phyloP scores from a whole-genome alignment of 108 stramenopile genomes.

The Epipyxis sp. region DNA sequence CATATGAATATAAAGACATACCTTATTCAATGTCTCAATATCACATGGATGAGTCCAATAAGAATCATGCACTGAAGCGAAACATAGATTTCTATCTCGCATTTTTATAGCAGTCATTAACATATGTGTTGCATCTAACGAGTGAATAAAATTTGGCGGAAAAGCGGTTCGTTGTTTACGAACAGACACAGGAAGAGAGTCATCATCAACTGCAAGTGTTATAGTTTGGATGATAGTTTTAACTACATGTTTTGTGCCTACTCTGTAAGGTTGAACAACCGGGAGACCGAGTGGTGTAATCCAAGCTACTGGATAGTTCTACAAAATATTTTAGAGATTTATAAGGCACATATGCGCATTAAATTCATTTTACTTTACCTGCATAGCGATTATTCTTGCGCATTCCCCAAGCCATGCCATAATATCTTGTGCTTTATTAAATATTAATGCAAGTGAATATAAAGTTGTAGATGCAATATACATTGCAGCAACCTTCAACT shows the following conservation, averaged over 20 bases:
- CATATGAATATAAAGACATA: slow-evolving; percentile 64
- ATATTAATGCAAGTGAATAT: slow-evolving; percentile 88
- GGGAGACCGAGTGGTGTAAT: slow-evolving; percentile 96
- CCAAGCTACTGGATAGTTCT: slow-evolving; percentile 91
- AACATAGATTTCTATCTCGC: slow-evolving; percentile 78
- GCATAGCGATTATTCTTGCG: slow-evolving; percentile 72
- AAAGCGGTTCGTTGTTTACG: slow-evolving; percentile 87
- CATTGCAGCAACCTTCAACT: slow-evolving; percentile 71
- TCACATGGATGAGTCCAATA: slow-evolving; percentile 98
- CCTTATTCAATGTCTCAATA: slow-evolving; percentile 88
- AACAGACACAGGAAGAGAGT: slow-evolving; percentile 76
- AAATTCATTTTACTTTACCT: slow-evolving; percentile 26
- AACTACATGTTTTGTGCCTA: slow-evolving; percentile 62
- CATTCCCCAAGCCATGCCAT: slow-evolving; percentile 91
- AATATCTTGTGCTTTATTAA: slow-evolving; percentile 83
- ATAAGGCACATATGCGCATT: not conserved
- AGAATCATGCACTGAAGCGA: slow-evolving; percentile 96
- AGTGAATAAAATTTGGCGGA: slow-evolving; percentile 99
- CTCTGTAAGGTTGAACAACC: slow-evolving; percentile 94
- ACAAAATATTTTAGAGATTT: not conserved
- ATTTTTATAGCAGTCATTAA: slow-evolving; percentile 94
- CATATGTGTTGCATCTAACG: slow-evolving; percentile 98
- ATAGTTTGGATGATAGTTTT: slow-evolving; percentile 87
- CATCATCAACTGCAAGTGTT: slow-evolving; percentile 68
- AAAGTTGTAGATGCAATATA: slow-evolving; percentile 87